Base-by-base conservation (phyloP, 2,329 filamentous ascomycete genomes). In the Ascochyta clinopodiicola region DNA sequence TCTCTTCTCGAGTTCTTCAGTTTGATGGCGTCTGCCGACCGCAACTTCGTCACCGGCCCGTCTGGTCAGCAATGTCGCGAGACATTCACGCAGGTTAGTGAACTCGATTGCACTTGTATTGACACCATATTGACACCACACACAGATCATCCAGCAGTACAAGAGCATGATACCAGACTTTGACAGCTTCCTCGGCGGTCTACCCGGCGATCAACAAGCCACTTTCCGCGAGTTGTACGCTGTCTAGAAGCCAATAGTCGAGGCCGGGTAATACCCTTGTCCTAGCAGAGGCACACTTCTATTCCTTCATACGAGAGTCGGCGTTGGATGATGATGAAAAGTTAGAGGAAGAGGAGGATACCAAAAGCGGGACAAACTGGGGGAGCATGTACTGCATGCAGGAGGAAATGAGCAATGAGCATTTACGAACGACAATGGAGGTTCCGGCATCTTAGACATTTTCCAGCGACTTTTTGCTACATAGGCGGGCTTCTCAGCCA, bases 1-100 rank as follows among this genome's bases (percentile, higher is more conserved):
- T 90, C 88, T 54, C 81, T 99, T 36, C 81, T 89, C 32, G 85
- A 89, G 52, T 96, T 95, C 77, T 96, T 99, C 74, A 84, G 82
- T 46, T 84, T 91, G 53, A 96, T 98, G 78, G 90, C 94, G 15
- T 82, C 85, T 57, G 96, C 83, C 56, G 81, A 82, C 15, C 76
- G 73, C 52, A 80, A 92, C 74, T 75, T 79, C 36, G 68, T 80
- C 17, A 85, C 86, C 55, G 76, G 80, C 29, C 84, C 88, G 59
- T 79, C 85, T 50, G 82, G 82, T 55, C 86, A 80, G 54, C 55
- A 86, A 88, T 56, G 80, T 92, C 48, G 85, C 53, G 83, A 86
- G 49, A 86, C 88, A 35, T 96, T 96, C 76, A 52, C 50, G 31
- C 53, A 61, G 77, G 91, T 94, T 75, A 80, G 86, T 75, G 13